These are phyloP conservation scores for Pharnaceum exiguum DNA, from an alignment of 148 eudicot species.

Conservation along the genomic window DNA sequence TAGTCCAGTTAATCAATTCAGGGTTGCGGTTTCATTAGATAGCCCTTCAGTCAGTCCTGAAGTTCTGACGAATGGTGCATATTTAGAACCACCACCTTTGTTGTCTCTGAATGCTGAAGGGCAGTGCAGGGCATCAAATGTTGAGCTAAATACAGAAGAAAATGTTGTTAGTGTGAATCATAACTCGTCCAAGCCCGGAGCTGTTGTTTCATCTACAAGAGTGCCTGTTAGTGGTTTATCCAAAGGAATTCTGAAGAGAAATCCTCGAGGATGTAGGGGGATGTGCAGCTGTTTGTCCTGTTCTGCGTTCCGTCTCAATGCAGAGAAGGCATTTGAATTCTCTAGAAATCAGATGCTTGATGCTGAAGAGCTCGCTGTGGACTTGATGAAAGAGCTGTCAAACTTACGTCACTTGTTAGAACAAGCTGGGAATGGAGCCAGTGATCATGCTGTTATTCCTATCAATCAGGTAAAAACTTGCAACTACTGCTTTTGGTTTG, in stretches of 20 bases:
- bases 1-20: slow-evolving; percentile 7
- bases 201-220: slow-evolving; percentile 13
- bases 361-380: slow-evolving; percentile 58
- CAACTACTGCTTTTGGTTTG: not conserved
- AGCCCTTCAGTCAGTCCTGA: slow-evolving; percentile 11
- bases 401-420: slow-evolving; percentile 35
- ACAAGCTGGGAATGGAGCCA: slow-evolving; percentile 18
- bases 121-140: not conserved
- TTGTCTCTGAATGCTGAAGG: slow-evolving; percentile 11
- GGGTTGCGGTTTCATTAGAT: slow-evolving; percentile 10
- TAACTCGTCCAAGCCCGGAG: slow-evolving; percentile 16
- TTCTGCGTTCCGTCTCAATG: slow-evolving; percentile 67
- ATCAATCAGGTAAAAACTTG: slow-evolving; percentile 33
- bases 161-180: slow-evolving; percentile 7
- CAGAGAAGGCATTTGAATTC: slow-evolving; percentile 77
- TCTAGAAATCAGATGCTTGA: slow-evolving; percentile 69
- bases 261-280: slow-evolving; percentile 76
- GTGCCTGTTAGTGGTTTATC: slow-evolving; percentile 8
- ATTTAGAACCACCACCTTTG: slow-evolving; percentile 1
- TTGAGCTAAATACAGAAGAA: slow-evolving; percentile 8
- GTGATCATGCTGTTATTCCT: slow-evolving; percentile 19
- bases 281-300: slow-evolving; percentile 67
- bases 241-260: slow-evolving; percentile 65
- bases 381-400: slow-evolving; percentile 51
- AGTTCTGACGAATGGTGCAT: slow-evolving; percentile 10